Conservation (phyloP, 2,329 filamentous ascomycete genomes). For the Bipolaris oryzae region DNA sequence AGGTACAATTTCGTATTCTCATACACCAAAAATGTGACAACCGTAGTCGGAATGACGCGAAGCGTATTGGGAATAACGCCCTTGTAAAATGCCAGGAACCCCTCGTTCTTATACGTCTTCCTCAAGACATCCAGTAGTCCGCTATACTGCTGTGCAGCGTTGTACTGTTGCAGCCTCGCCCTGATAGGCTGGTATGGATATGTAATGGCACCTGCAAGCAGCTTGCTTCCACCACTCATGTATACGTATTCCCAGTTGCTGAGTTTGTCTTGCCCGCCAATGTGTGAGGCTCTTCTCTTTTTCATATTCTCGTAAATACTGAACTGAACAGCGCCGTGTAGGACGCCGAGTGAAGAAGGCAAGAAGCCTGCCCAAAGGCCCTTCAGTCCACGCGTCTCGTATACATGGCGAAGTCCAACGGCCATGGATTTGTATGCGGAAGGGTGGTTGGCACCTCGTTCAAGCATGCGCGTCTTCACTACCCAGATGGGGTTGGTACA, state of each 20-base stretch:
- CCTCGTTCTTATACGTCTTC: slow-evolving; percentile 80
- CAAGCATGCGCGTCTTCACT: slow-evolving; percentile 95
- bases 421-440: slow-evolving; percentile 83
- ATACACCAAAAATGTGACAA: slow-evolving; percentile 96
- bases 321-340: slow-evolving; percentile 93
- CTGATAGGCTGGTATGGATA: slow-evolving; percentile 96
- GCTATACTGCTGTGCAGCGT: slow-evolving; percentile 76
- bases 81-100: slow-evolving; percentile 84
- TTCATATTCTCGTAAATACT: slow-evolving; percentile 86
- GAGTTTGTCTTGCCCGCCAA: slow-evolving; percentile 54
- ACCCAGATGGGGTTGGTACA: slow-evolving; percentile 98
- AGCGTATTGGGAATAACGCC: slow-evolving; percentile 90
- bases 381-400: slow-evolving; percentile 70
- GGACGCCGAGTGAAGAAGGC: slow-evolving; percentile 83
- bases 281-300: slow-evolving; percentile 59
- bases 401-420: slow-evolving; percentile 71
- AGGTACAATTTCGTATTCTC: slow-evolving; percentile 86
- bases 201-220: slow-evolving; percentile 85
- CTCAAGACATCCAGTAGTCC: slow-evolving; percentile 72
- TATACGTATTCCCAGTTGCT: slow-evolving; percentile 78
- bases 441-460: slow-evolving; percentile 72
- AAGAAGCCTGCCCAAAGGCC: slow-evolving; percentile 90
- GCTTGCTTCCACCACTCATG: slow-evolving; percentile 80
- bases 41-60: slow-evolving; percentile 89
- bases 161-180: slow-evolving; percentile 86